Percentiles rank a stretch among this genome's conserved stretches.
These are phyloP conservation scores for Fusarium subtropicale DNA, from an alignment of 2,329 filamentous ascomycete genomes.

Conservation along the genomic window DNA sequence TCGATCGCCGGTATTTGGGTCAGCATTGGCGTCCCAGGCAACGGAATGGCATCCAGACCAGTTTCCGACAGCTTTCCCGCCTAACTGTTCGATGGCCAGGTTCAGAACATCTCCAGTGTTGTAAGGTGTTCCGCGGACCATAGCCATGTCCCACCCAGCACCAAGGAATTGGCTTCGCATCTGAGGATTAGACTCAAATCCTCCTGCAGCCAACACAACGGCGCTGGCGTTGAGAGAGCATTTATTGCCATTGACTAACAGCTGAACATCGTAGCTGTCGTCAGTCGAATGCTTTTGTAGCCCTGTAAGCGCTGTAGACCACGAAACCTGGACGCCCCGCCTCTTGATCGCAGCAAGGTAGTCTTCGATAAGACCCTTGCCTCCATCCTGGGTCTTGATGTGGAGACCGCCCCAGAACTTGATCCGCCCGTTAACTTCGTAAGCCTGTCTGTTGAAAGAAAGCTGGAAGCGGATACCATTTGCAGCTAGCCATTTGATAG, in stretches of 20 bases:
- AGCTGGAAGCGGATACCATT: conserved; percentile 22
- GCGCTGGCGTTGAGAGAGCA: background rate
- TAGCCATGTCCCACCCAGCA: conserved; percentile 39
- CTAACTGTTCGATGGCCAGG: conserved; percentile 4
- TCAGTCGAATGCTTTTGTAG: background rate
- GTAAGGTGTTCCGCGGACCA: conserved; percentile 45
- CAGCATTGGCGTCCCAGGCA: conserved; percentile 18
- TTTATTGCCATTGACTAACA: background rate
- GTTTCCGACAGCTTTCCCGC: conserved; percentile 2
- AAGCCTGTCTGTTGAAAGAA: conserved; percentile 18
- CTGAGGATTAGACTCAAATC: conserved; percentile 60
- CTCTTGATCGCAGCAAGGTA: conserved; percentile 14
- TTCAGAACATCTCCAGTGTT: conserved; percentile 19
- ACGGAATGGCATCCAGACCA: conserved; percentile 20
- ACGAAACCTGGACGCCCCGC: background rate
- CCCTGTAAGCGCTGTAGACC: conserved; percentile 13
- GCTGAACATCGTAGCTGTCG: background rate
- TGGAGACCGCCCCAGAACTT: conserved; percentile 23
- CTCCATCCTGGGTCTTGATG: conserved; percentile 22
- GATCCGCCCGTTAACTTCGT: conserved; percentile 11
- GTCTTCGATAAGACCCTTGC: conserved; percentile 16
- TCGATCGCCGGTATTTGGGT: conserved; percentile 18
- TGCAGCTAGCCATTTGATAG: conserved; percentile 18
- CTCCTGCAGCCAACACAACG: conserved; percentile 13
- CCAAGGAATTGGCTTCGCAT: conserved; percentile 67